These are phyloP conservation scores for Heliocybe sulcata DNA, from an alignment of 1,284 basidiomycete species.

Conservation along the genomic window DNA sequence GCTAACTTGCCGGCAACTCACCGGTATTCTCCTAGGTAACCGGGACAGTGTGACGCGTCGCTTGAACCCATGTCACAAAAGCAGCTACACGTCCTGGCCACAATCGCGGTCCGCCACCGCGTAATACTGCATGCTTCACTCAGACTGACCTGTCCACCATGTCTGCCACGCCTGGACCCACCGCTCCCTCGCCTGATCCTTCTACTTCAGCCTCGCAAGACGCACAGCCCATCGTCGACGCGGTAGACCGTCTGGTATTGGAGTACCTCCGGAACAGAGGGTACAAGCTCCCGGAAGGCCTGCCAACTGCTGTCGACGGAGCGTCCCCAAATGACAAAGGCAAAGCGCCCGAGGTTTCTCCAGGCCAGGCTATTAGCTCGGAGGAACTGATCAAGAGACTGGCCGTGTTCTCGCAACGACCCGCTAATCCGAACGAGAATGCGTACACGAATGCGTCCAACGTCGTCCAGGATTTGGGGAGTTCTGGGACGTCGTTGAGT, in stretches of 20 bases:
- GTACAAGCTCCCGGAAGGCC: constrained; percentile 66
- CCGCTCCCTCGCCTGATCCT: neutral
- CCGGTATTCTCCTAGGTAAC: neutral
- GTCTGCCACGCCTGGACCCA: neutral
- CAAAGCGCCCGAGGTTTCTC: constrained; percentile 36
- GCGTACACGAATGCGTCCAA: constrained; percentile 55
- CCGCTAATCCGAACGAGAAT: constrained; percentile 57
- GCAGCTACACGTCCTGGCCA: neutral
- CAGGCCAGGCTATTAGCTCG: constrained; percentile 32
- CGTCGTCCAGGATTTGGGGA: constrained; percentile 58
- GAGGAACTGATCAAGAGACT: constrained; percentile 64
- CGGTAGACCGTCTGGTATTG: constrained; percentile 61
- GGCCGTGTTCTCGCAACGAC: constrained; percentile 58
- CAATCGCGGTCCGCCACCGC: neutral
- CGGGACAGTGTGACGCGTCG: neutral
- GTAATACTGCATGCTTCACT: too few relatives aligned
- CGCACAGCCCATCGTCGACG: constrained; percentile 3
- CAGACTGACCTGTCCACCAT: neutral
- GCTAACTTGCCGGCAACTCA: neutral
- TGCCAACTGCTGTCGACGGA: constrained; percentile 63
- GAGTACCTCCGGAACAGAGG: constrained; percentile 85
- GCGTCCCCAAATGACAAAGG: constrained; percentile 46
- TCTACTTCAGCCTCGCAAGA: neutral
- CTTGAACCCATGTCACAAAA: neutral
- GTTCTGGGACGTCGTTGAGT: constrained; percentile 57